phyloP scores from a whole-genome alignment of 768 basidiomycete species.

The Coprinopsis cinerea region DNA sequence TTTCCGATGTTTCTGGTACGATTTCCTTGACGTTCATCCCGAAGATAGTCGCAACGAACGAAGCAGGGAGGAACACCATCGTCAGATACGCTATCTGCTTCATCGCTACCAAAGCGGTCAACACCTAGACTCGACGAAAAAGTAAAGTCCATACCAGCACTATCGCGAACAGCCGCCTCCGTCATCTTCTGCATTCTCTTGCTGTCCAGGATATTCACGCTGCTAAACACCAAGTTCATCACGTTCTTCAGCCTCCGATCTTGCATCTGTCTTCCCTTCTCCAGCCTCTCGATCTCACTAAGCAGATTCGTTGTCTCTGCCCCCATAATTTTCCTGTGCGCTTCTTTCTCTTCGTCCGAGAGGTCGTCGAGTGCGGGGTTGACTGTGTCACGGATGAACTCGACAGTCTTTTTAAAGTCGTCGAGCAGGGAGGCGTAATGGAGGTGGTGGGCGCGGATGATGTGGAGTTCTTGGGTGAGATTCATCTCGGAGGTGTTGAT shows the following conservation, averaged over 20 bases:
- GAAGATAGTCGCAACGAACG: slow-evolving; percentile 33
- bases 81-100: slow-evolving; percentile 41
- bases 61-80: slow-evolving; percentile 45
- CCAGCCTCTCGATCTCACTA: slow-evolving; percentile 38
- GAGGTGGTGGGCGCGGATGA: slow-evolving; percentile 47
- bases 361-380: slow-evolving; percentile 32
- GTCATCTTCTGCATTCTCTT: slow-evolving; percentile 40
- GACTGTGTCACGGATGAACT: slow-evolving; percentile 34
- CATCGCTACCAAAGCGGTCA: slow-evolving; percentile 15
- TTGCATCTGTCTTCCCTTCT: slow-evolving; percentile 29
- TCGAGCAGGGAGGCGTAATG: slow-evolving; percentile 43
- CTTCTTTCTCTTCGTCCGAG: slow-evolving; percentile 1
- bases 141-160: slow-evolving; percentile 17
- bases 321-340: slow-evolving; percentile 19
- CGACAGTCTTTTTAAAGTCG: slow-evolving; percentile 40
- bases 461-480: slow-evolving; percentile 45
- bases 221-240: slow-evolving; percentile 43
- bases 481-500: slow-evolving; percentile 33
- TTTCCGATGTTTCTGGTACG: slow-evolving; percentile 26
- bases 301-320: slow-evolving; percentile 36
- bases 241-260: slow-evolving; percentile 35
- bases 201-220: slow-evolving; percentile 45
- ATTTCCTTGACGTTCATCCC: slow-evolving; percentile 40
- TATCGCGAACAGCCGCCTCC: slow-evolving; percentile 34
- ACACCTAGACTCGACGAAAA: not conserved